These are phyloP conservation scores for Ophiostoma sp. DNA, from an alignment of 2,329 filamentous ascomycete genomes.

Conservation along the genomic window DNA sequence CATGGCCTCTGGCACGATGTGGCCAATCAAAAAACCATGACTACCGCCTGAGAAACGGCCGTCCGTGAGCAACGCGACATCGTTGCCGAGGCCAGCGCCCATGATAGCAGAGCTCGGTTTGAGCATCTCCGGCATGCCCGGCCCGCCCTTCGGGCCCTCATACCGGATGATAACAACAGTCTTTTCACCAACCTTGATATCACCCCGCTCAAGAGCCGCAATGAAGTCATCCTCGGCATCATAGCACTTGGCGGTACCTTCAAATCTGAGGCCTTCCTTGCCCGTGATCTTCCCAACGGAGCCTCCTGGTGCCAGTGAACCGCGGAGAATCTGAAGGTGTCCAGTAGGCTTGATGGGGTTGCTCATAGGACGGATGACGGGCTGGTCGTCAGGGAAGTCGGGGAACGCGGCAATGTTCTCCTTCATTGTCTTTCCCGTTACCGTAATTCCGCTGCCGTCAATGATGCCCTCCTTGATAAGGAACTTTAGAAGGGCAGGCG, in stretches of 20 bases:
- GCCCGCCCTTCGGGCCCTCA: slow-evolving; percentile 89
- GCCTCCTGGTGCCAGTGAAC: slow-evolving; percentile 80
- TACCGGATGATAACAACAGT: slow-evolving; percentile 90
- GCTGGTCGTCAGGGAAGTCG: slow-evolving; percentile 72
- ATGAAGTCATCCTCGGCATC: slow-evolving; percentile 83
- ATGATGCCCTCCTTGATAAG: slow-evolving; percentile 80
- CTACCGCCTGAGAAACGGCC: slow-evolving; percentile 77
- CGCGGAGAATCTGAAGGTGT: slow-evolving; percentile 84
- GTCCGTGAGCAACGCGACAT: slow-evolving; percentile 73
- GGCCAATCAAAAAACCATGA: slow-evolving; percentile 84
- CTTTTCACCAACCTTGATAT: slow-evolving; percentile 83
- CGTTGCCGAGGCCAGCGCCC: slow-evolving; percentile 78
- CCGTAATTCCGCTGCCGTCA: slow-evolving; percentile 75
- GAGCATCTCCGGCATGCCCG: slow-evolving; percentile 93
- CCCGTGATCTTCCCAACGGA: slow-evolving; percentile 93
- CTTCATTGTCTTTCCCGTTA: slow-evolving; percentile 86
- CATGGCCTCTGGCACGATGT: slow-evolving; percentile 84
- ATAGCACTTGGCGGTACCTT: slow-evolving; percentile 78
- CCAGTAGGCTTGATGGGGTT: slow-evolving; percentile 86
- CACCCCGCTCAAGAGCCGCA: slow-evolving; percentile 70
- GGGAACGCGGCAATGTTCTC: slow-evolving; percentile 79
- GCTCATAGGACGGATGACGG: slow-evolving; percentile 75
- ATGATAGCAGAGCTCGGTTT: slow-evolving; percentile 92
- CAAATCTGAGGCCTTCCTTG: slow-evolving; percentile 84
- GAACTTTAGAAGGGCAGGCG: slow-evolving; percentile 83